phyloP scores from a whole-genome alignment of 1,139 yeast genomes.

The Geotrichum carabidarum region DNA sequence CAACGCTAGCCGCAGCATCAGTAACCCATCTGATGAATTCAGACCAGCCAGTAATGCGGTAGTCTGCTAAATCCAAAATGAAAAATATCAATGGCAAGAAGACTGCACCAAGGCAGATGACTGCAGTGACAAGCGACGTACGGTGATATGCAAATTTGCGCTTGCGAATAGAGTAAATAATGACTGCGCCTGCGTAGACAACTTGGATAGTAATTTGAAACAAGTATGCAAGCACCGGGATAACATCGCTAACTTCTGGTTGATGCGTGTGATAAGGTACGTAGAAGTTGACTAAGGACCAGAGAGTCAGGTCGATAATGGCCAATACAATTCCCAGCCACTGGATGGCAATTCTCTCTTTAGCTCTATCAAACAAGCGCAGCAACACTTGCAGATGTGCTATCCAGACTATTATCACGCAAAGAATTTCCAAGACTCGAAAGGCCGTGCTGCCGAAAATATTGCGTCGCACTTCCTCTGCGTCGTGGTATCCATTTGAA shows the following conservation, averaged over 20 bases:
- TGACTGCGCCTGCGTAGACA: slow-evolving; percentile 62
- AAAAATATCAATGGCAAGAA: slow-evolving; percentile 70
- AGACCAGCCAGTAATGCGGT: slow-evolving; percentile 69
- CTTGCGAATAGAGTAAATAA: slow-evolving; percentile 56
- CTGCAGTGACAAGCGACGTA: slow-evolving; percentile 49
- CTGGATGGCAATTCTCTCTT: slow-evolving; percentile 61
- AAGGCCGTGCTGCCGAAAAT: slow-evolving; percentile 49
- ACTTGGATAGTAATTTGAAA: slow-evolving; percentile 70
- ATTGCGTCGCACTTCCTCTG: slow-evolving; percentile 48
- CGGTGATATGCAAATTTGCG: slow-evolving; percentile 52
- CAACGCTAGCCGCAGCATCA: slow-evolving; percentile 45
- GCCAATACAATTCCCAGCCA: slow-evolving; percentile 56
- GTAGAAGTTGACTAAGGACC: slow-evolving; percentile 23
- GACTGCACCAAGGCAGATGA: slow-evolving; percentile 54
- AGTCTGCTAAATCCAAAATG: slow-evolving; percentile 67
- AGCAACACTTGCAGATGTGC: slow-evolving; percentile 75
- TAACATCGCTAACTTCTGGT: slow-evolving; percentile 37
- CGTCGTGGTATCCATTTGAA: slow-evolving; percentile 47
- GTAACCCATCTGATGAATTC: slow-evolving; percentile 67
- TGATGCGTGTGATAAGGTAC: slow-evolving; percentile 40
- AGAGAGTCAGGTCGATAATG: slow-evolving; percentile 34
- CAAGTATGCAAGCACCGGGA: slow-evolving; percentile 72
- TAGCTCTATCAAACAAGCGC: slow-evolving; percentile 63
- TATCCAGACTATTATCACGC: slow-evolving; percentile 58
- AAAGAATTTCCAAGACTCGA: slow-evolving; percentile 57